A percentile compares a stretch with the other conserved stretches of the same genome.
phyloP scores from a whole-genome alignment of 139 green algal species.

The Bryopsis sp. region DNA sequence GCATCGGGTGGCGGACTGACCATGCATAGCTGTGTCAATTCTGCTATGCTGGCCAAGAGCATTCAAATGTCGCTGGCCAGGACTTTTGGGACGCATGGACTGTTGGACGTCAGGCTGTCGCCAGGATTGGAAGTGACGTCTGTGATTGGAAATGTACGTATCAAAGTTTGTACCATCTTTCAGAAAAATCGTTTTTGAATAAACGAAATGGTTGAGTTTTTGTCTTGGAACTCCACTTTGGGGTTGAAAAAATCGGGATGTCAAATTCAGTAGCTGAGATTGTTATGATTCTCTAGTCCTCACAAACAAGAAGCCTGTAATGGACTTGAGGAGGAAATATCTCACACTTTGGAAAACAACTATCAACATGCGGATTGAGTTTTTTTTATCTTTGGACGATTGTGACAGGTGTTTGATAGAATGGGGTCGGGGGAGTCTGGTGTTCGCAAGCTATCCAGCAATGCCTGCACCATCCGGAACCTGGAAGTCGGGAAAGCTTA shows the following conservation, averaged over 20 bases:
- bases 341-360: too few species aligned
- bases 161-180: too few species aligned
- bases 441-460: neutral
- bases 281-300: too few species aligned
- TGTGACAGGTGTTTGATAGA: conserved; percentile 1
- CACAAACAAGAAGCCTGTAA: too few species aligned
- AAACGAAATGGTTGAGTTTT: too few species aligned
- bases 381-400: neutral
- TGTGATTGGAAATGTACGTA: conserved; percentile 7
- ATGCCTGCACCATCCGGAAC: conserved; percentile 7
- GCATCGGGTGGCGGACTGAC: neutral
- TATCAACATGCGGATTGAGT: neutral
- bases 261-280: too few species aligned
- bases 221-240: too few species aligned
- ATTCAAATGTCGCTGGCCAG: neutral
- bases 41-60: neutral
- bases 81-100: conserved; percentile 10
- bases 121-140: conserved; percentile 1
- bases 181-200: too few species aligned
- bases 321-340: too few species aligned
- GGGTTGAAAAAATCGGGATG: too few species aligned
- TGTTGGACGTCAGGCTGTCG: conserved; percentile 3
- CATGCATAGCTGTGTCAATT: neutral
- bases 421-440: neutral
- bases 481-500: conserved; percentile 4